Evolutionary conservation across 2,329 filamentous ascomycete species (phyloP), one percentile per base, ranked within the genome.

Genomic region (Colletotrichum magnum): DNA sequence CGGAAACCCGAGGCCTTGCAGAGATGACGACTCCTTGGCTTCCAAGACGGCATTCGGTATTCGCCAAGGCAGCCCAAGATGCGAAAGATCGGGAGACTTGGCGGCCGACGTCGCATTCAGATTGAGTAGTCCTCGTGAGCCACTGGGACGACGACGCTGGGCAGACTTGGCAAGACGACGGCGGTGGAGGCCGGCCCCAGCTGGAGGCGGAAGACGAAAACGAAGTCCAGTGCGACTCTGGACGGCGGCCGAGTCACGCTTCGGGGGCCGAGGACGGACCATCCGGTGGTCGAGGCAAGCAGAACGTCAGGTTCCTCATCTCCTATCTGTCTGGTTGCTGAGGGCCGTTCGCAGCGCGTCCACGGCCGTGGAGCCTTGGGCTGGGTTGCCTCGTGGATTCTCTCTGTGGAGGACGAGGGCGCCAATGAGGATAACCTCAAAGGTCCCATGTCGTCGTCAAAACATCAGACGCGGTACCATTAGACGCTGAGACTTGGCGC

Each of bases 401-500:
- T 41, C 24, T 39, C 26, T 16, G 21, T n/a, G n/a, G 26, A 10
- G 15, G 51, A 45, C 52, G 24, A 24, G 45, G 43, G 52, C 13
- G 21, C 16, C 13, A 58, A 12, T 43, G 50, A 26, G 65, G 26
- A 68, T 26, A 21, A 47, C 53, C 6, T 68, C 59, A 54, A n/a
- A 15, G 10, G 1, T 48, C 56, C 41, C 50, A 28, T 51, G 32
- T 60, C 32, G 56, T 66, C 39, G 56, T 39, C 28, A 47, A 26
- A 54, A 45, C 50, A 57, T 69, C 43, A 65, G 66, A 59, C 36
- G 61, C 56, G 56, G 36, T 60, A 24, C 41, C 7, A 24, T 54
- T 43, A 66, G 41, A 18, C 56, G 62, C 56, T 41, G 66, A 54
- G 50, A 39, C 66, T 65, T 69, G 66, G 66, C 66, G 36, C 32